These are phyloP conservation scores for Lipomyces lipofer DNA, from an alignment of 805 yeast species.

Conservation along the genomic window DNA sequence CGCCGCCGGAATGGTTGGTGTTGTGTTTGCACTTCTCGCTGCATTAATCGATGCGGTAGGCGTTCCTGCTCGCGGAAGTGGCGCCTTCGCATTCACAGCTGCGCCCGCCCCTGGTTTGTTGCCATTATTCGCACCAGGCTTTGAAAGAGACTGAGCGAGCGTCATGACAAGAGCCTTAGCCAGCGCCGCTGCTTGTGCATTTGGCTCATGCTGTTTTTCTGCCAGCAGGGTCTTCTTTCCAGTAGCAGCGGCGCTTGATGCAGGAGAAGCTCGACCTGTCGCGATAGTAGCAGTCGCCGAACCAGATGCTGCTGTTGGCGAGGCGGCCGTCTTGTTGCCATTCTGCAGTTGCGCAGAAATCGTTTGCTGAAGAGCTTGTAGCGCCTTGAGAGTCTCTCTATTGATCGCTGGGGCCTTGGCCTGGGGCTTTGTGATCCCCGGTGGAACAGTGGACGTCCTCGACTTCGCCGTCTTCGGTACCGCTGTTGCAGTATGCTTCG, in stretches of 20 bases:
- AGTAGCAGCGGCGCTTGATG: not conserved
- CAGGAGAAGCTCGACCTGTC: not conserved
- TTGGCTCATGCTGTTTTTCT: conserved; percentile 19
- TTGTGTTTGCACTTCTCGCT: too few species aligned
- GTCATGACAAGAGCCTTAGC: conserved; percentile 32
- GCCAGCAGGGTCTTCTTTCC: conserved; percentile 2
- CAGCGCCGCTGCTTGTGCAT: conserved; percentile 30
- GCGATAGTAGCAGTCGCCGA: conserved; percentile 2
- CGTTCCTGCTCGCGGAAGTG: too few species aligned
- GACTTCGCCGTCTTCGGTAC: not conserved
- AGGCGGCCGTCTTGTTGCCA: conserved; percentile 8
- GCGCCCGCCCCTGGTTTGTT: not conserved
- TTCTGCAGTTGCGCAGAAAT: conserved; percentile 76
- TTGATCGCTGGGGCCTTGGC: conserved; percentile 20
- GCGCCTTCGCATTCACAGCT: too few species aligned
- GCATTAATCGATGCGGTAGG: too few species aligned
- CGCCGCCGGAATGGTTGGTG: too few species aligned
- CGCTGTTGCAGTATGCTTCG: not conserved
- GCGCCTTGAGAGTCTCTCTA: conserved; percentile 67
- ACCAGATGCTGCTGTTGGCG: conserved; percentile 3
- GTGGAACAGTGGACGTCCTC: conserved; percentile 1
- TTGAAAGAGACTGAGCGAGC: conserved; percentile 22
- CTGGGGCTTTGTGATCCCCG: conserved; percentile 23
- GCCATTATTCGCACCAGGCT: conserved; percentile 4
- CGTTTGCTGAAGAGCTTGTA: conserved; percentile 83